A percentile compares a stretch with the other conserved stretches of the same genome.
Evolutionary conservation across 768 basidiomycete genomes (phyloP).

Genomic region (Saitozyma podzolica): DNA sequence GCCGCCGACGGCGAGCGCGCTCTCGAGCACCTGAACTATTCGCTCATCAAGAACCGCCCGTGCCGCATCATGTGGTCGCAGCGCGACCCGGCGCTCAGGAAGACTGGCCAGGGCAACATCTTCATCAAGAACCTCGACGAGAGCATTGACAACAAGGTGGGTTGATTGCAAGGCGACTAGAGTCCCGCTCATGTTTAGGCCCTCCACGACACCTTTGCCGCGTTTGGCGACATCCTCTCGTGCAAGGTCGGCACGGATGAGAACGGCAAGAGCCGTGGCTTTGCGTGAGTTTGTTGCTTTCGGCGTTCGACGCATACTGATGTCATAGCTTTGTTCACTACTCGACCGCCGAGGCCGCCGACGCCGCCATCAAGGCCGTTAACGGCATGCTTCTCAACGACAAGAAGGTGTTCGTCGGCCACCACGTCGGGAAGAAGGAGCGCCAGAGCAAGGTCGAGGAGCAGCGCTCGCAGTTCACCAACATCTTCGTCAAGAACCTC

Average conservation of each 20-base stretch:
- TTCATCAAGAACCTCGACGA: conserved; percentile 99
- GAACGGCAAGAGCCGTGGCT: conserved; percentile 91
- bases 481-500: conserved; percentile 97
- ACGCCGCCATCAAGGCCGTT: conserved; percentile 94
- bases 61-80: conserved; percentile 99
- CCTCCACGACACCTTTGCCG: conserved; percentile 98
- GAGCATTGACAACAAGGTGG: conserved; percentile 92
- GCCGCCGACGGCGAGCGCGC: conserved; percentile 96
- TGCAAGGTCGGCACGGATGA: conserved; percentile 99
- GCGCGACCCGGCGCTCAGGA: conserved; percentile 97
- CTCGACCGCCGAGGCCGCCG: conserved; percentile 94
- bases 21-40: conserved; percentile 98
- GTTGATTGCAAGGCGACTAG: conserved; percentile 9
- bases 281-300: conserved; percentile 56
- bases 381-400: conserved; percentile 99
- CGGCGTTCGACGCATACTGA: background rate
- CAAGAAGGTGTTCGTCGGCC: conserved; percentile 98
- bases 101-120: conserved; percentile 99
- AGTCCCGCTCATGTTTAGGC: conserved; percentile 59
- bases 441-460: conserved; percentile 98
- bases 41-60: conserved; percentile 94
- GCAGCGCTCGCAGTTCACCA: conserved; percentile 95
- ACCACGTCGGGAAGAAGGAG: conserved; percentile 98
- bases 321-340: conserved; percentile 83
- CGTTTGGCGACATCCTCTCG: conserved; percentile 96